Evolutionary conservation across 2,329 filamentous ascomycete species (phyloP).

Genomic region (Claviceps sorghi): DNA sequence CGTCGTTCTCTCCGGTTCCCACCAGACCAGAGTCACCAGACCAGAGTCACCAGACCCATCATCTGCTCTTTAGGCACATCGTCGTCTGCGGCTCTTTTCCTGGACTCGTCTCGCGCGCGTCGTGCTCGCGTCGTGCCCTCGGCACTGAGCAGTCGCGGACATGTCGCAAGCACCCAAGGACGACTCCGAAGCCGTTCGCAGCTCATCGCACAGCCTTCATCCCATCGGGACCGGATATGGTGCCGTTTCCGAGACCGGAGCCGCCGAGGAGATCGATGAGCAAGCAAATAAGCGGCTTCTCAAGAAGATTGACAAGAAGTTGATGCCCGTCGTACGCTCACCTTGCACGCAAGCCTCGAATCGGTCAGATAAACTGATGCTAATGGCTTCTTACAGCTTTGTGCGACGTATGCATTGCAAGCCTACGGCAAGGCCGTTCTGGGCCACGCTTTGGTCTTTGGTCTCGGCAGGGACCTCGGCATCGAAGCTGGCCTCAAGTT

Average conservation of each 20-base stretch:
- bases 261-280: not conserved
- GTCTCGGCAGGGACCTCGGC: conserved; percentile 15
- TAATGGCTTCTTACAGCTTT: conserved; percentile 9
- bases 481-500: conserved; percentile 16
- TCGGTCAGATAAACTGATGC: not conserved
- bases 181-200: not conserved
- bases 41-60: too few relatives aligned
- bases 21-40: too few relatives aligned
- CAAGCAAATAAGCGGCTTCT: conserved; percentile 1
- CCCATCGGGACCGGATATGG: not conserved
- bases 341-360: not conserved
- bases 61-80: too few relatives aligned
- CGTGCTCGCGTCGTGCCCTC: too few relatives aligned
- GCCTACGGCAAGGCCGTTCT: conserved; percentile 13
- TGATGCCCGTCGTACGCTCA: conserved; percentile 12
- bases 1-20: not conserved
- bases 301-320: conserved; percentile 8
- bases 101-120: not conserved
- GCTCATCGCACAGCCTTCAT: not conserved
- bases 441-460: conserved; percentile 18
- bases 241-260: not conserved
- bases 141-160: not conserved
- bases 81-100: not conserved
- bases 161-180: not conserved
- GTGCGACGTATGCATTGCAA: conserved; percentile 18